Evolutionary conservation across 345 rosid species (phyloP), one percentile per base, ranked within the genome.

Genomic region (Heritiera fomes): DNA sequence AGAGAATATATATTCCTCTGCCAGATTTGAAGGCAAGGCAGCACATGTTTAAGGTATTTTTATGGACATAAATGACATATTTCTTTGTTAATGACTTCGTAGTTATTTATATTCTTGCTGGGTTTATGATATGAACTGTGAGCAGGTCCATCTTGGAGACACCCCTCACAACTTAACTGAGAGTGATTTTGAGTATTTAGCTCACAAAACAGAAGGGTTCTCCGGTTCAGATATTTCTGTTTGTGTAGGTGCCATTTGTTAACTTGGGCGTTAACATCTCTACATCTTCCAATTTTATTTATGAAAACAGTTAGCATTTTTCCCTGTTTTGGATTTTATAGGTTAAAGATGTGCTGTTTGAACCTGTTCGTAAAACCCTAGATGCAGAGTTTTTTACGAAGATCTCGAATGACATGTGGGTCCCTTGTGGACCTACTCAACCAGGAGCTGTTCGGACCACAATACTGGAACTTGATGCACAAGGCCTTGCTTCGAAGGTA

Each of bases 191-290:
- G 98, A 91, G 86, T 83, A 78, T 79, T 88, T 94, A 85, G 98
- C 90, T 64, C 87, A 86, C 78, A 90, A 30, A 85, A 91, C 98
- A 1, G 97, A 94, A 76, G 98, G 98, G 43, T 94, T 93, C 83
- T 94, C 98, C 46, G 98, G 98, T 83, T 94, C 98, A 80, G 98
- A 94, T 86, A 85, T 94, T 65, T 49, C 98, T 64, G 98, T 94
- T 84, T 94, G 98, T 87, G 98, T 94, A 89, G 82, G 98, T 83
- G 75, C 47, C 75, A 67, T 40, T 65, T 65, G 41, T 65, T 4
- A 40, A 11, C 30, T 59, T n/a, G 0, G n/a, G 63, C 32, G 0
- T 23, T 59, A 20, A 23, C 63, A 59, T 4, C 18, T 34, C 71
- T 65, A 32, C 14, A 14, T 52, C 71, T 65, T 65, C n/a, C 68